phyloP scores from a whole-genome alignment of 2,329 filamentous ascomycete species.

The Talaromyces piceae region DNA sequence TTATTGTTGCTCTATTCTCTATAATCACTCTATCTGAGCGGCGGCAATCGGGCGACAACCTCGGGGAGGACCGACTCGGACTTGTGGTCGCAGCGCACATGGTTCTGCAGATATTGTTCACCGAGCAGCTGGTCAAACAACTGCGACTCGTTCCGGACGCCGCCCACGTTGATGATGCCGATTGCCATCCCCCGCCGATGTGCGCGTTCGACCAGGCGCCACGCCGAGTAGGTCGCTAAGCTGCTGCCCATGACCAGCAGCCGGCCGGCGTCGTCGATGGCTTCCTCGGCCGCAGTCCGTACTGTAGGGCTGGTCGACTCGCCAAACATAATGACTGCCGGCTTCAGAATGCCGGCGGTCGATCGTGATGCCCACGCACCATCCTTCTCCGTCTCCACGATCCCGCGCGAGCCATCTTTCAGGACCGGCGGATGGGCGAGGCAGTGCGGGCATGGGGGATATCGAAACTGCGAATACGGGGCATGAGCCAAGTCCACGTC shows the following conservation, averaged over 20 bases:
- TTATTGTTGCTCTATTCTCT: background rate
- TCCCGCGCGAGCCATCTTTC: slow-evolving; percentile 47
- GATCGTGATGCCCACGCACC: slow-evolving; percentile 66
- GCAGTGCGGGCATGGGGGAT: slow-evolving; percentile 81
- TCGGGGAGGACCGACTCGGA: slow-evolving; percentile 36
- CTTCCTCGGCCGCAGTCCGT: slow-evolving; percentile 69
- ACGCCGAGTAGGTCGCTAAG: slow-evolving; percentile 90
- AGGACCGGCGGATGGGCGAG: slow-evolving; percentile 54
- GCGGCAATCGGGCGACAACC: slow-evolving; percentile 25
- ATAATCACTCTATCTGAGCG: background rate
- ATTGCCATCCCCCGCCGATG: slow-evolving; percentile 77
- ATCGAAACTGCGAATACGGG: slow-evolving; percentile 82
- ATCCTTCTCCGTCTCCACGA: slow-evolving; percentile 65
- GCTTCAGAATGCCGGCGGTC: slow-evolving; percentile 77
- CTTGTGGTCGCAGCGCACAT: slow-evolving; percentile 37
- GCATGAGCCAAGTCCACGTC: slow-evolving; percentile 85
- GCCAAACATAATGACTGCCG: slow-evolving; percentile 93
- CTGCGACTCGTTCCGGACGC: slow-evolving; percentile 38
- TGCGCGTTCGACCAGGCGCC: slow-evolving; percentile 77
- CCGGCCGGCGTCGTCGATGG: slow-evolving; percentile 67
- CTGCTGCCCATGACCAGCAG: slow-evolving; percentile 81
- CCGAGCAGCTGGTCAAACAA: slow-evolving; percentile 29
- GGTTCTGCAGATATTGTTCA: slow-evolving; percentile 17
- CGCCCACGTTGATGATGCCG: slow-evolving; percentile 70
- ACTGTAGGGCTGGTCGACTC: slow-evolving; percentile 67